Percentiles rank a stretch among this genome's conserved stretches.
Evolutionary conservation across 768 basidiomycete species (phyloP).

Genomic region (Boletus reticulatus): DNA sequence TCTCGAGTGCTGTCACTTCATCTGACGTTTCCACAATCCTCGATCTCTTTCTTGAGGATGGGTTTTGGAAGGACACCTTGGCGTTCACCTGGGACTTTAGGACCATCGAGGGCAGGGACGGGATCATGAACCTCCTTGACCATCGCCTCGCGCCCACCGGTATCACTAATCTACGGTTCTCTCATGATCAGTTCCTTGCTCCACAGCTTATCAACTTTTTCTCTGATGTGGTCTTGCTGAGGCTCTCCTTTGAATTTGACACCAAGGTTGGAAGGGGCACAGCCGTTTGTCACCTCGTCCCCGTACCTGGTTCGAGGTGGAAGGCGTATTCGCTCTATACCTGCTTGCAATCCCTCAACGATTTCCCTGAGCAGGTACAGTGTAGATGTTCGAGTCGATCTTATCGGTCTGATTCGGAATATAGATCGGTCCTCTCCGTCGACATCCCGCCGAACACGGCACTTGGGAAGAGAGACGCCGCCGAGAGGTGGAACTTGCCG

Average conservation of each 20-base stretch:
- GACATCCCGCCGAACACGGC: too few relatives aligned
- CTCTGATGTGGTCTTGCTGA: conserved; percentile 59
- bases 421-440: too few relatives aligned
- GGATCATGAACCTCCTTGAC: conserved; percentile 38
- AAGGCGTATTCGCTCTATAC: conserved; percentile 61
- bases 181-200: conserved; percentile 21
- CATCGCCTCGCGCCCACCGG: conserved; percentile 30
- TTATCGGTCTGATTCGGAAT: too few relatives aligned
- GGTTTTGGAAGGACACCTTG: conserved; percentile 52
- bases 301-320: conserved; percentile 44
- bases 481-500: too few relatives aligned
- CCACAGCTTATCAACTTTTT: conserved; percentile 39
- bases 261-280: conserved; percentile 46
- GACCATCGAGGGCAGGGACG: conserved; percentile 39
- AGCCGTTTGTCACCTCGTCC: conserved; percentile 54
- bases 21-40: conserved; percentile 12
- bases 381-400: too few relatives aligned
- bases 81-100: conserved; percentile 57
- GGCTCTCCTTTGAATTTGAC: conserved; percentile 54
- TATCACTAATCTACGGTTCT: conserved; percentile 5
- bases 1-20: conserved; percentile 19
- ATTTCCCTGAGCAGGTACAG: conserved; percentile 33
- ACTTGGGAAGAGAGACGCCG: too few relatives aligned
- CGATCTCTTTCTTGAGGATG: conserved; percentile 27
- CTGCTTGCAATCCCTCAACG: conserved; percentile 56